Base-by-base conservation (phyloP, 2,329 filamentous ascomycete species). In the Cladosporium cucumerinum region DNA sequence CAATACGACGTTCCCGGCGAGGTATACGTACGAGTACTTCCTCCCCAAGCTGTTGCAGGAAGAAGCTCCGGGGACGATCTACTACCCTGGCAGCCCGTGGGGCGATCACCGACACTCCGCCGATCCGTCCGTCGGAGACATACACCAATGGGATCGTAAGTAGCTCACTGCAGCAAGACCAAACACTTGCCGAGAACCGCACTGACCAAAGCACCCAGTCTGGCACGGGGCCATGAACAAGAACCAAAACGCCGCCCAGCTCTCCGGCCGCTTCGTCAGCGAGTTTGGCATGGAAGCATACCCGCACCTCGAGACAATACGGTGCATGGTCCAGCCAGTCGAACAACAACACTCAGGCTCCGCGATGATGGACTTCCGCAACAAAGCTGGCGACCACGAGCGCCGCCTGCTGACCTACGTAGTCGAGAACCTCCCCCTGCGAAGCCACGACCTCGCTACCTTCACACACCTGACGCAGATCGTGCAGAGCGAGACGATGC, bases 251-350 rank as follows among this genome's bases (percentile, higher is more conserved):
- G 96, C 93, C 69, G 92, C 94, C 76, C 89, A 88, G 68, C 86
- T 97, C 0, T 87, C 87, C n/a, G 93, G 93, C 2, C 87, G 93
- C 0, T 97, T 97, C 78, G 93, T 96, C 65, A 93, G 91, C 62
- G 94, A 97, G 75, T 97, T 97, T 71, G 94, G 94, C 66, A 96
- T 97, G 93, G 88, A 97, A 76, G 92, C 91, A 0, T 96, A 97
- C 74, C 93, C 94, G 0, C 87, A 88, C 67, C 86, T 95, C 72
- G 87, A 89, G 70, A 97, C 93, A 0, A 92, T 97, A 72, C 89
- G 93, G 66, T 83, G 87, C n/a, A 96, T 87, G 75, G 85, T 96
- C 54, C 89, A 87, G 63, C 84, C 89, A 57, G 86, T 92, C 61
- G 84, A 86, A 1, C 92, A 97, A 72, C 85, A 91, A 7, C 94